phyloP scores from a whole-genome alignment of 2,329 filamentous ascomycete genomes.

The Catunica adiposa region DNA sequence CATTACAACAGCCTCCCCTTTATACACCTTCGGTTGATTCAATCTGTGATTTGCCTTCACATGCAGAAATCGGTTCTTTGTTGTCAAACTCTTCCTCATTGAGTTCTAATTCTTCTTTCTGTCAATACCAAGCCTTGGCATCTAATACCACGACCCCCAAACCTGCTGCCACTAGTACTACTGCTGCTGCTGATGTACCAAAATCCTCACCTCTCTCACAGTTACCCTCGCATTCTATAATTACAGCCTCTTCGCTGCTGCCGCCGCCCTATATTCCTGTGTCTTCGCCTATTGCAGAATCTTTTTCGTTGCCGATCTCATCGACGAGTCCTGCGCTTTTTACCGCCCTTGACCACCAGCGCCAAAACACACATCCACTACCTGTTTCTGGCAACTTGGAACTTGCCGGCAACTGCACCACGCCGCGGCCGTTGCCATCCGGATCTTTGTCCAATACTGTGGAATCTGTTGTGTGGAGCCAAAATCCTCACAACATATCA shows the following conservation, averaged over 20 bases:
- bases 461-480: neutral
- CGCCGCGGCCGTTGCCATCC: neutral
- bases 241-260: neutral
- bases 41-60: too few species aligned
- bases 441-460: neutral
- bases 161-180: constrained; percentile 15
- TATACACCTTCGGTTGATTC: neutral
- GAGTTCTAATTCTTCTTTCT: too few species aligned
- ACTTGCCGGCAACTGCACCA: neutral
- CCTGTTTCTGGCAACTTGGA: neutral
- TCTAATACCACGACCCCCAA: neutral
- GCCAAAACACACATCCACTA: neutral
- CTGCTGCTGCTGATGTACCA: neutral
- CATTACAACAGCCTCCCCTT: neutral
- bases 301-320: neutral
- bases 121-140: too few species aligned
- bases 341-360: neutral
- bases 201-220: neutral
- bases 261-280: neutral
- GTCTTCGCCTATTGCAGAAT: neutral
- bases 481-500: neutral
- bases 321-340: neutral
- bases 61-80: too few species aligned
- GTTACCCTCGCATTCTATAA: neutral
- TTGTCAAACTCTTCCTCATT: neutral